phyloP scores from a whole-genome alignment of 345 rosid species.

The Mallotus nudiflorus region DNA sequence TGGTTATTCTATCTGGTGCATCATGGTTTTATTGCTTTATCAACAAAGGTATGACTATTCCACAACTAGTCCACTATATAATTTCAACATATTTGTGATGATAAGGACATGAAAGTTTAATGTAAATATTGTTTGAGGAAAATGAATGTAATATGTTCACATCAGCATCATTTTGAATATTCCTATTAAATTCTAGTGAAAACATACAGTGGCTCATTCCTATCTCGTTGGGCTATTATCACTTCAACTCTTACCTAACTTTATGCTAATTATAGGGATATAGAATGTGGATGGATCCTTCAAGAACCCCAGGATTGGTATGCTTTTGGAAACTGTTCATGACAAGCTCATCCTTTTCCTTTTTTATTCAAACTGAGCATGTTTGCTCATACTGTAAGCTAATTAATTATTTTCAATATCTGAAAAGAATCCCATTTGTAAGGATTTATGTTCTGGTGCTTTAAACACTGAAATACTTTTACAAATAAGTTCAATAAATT shows the following conservation, averaged over 20 bases:
- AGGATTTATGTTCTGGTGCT: neutral
- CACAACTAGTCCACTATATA: neutral
- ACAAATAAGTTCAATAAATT: neutral
- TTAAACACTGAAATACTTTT: neutral
- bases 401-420: neutral
- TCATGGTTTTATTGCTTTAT: slow-evolving; percentile 50
- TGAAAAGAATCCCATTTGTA: neutral
- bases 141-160: neutral
- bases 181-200: neutral
- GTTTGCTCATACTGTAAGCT: neutral
- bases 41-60: slow-evolving; percentile 52
- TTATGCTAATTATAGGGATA: slow-evolving; percentile 42
- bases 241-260: slow-evolving; percentile 12
- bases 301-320: slow-evolving; percentile 79
- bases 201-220: neutral
- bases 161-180: neutral
- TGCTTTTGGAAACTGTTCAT: slow-evolving; percentile 17
- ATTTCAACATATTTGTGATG: neutral
- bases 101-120: slow-evolving; percentile 6
- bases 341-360: neutral
- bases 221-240: neutral
- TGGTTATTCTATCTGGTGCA: slow-evolving; percentile 72
- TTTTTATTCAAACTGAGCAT: neutral
- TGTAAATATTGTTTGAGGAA: neutral
- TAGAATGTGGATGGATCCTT: slow-evolving; percentile 55